These are phyloP conservation scores for Rickenella mellea DNA, from an alignment of 768 basidiomycete species.

Conservation along the genomic window DNA sequence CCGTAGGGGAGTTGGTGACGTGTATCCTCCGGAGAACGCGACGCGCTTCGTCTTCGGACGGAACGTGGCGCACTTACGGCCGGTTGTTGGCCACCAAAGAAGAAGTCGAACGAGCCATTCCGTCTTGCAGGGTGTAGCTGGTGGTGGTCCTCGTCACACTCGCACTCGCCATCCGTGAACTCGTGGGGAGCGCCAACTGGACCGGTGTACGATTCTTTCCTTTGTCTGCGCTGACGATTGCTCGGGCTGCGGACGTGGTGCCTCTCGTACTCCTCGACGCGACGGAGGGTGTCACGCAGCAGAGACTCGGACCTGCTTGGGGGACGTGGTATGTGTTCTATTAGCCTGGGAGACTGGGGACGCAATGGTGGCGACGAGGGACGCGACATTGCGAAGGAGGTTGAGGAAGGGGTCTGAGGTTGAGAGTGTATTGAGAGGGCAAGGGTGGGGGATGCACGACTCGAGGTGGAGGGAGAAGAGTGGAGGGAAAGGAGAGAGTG, in stretches of 20 bases:
- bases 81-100: neutral
- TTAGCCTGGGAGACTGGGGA: neutral
- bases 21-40: neutral
- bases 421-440: neutral
- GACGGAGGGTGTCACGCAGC: constrained; percentile 43
- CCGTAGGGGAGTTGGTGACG: neutral
- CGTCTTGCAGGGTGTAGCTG: constrained; percentile 12
- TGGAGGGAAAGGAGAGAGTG: neutral
- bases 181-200: constrained; percentile 14
- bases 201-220: constrained; percentile 3
- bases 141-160: constrained; percentile 20
- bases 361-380: neutral
- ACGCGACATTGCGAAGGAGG: neutral
- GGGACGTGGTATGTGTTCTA: constrained; percentile 23
- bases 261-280: constrained; percentile 37
- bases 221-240: constrained; percentile 8
- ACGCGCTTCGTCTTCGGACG: neutral
- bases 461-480: neutral
- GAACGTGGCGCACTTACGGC: neutral
- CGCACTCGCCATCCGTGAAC: constrained; percentile 17
- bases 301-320: constrained; percentile 46
- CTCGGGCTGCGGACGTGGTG: constrained; percentile 18
- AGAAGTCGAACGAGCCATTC: neutral
- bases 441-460: neutral
- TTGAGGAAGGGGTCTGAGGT: neutral